Base-by-base conservation (phyloP, 2,329 filamentous ascomycete genomes). In the Fusarium agapanthi region DNA sequence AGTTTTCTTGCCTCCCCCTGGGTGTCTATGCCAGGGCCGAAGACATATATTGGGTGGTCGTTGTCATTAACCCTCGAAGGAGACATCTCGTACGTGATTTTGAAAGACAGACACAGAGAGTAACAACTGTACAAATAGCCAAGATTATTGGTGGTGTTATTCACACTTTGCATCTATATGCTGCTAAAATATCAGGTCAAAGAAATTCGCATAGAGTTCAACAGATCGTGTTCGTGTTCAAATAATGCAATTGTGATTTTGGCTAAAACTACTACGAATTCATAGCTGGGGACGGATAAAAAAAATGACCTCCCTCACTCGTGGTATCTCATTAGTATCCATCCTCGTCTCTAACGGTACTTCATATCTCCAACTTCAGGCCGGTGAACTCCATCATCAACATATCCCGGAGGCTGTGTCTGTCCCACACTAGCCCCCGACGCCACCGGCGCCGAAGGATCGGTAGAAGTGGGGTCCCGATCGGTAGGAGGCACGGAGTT, bases 281-380 rank as follows among this genome's bases (percentile, higher is more conserved):
- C 14, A 43, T 18, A n/a, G 12, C 24, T 35, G 43, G 37, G 5
- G n/a, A 28, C 30, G 15, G 20, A 35, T 61, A 32, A 44, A 55
- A 26, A 26, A 15, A 7, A 56, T 28, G 45, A 14, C 20, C 55
- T n/a, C 50, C 7, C 18, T n/a, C 34, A 38, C 54, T 40, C n/a
- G 26, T 72, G 72, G 65, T 76, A 77, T 77, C 67, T 73, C 40
- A 24, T 59, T 65, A 55, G 38, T 55, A 38, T 35, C 59, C 58
- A 41, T 57, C 4, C 53, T 16, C 24, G 13, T 28, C 14, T 47
- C 24, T 59, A 78, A 20, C 62, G 67, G n/a, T 78, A 77, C 61
- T 78, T 78, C 44, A 75, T 56, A 56, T 78, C 76, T 24, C 76
- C 76, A 53, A 72, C 69, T 3, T 67, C 76, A 35, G 76, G 74